Evolutionary conservation across 768 basidiomycete genomes (phyloP).

Genomic region (Boletales sp.): DNA sequence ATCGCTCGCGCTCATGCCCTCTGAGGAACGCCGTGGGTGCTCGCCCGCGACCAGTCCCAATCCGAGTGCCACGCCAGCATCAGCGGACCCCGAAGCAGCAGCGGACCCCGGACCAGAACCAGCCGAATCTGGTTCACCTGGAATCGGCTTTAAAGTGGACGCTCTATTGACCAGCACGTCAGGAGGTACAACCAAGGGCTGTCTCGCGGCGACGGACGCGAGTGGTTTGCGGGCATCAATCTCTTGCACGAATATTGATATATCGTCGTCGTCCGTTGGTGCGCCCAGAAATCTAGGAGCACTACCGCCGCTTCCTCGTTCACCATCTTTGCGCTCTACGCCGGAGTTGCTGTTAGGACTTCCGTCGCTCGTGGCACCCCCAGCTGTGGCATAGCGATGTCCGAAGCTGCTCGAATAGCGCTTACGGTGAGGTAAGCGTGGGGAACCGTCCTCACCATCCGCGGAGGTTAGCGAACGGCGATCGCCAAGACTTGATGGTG

Average conservation of each 20-base stretch:
- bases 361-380: constrained; percentile 39
- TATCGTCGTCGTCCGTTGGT: constrained; percentile 69
- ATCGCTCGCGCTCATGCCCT: constrained; percentile 16
- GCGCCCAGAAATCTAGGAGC: constrained; percentile 43
- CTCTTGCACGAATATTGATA: constrained; percentile 74
- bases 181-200: constrained; percentile 1
- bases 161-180: not conserved
- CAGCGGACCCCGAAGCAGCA: not conserved
- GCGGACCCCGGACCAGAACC: constrained; percentile 4
- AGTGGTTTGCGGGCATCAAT: constrained; percentile 71
- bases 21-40: constrained; percentile 15
- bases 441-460: constrained; percentile 33
- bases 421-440: constrained; percentile 39
- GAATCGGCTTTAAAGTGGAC: constrained; percentile 2
- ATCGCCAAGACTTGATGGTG: constrained; percentile 41
- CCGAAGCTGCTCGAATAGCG: constrained; percentile 79
- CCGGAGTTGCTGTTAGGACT: constrained; percentile 19
- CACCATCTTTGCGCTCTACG: constrained; percentile 20
- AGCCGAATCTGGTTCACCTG: constrained; percentile 4
- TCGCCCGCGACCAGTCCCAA: constrained; percentile 18
- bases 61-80: constrained; percentile 3
- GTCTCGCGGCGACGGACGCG: constrained; percentile 17
- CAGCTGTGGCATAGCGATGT: constrained; percentile 54
- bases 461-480: constrained; percentile 36
- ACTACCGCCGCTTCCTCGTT: constrained; percentile 14